Evolutionary conservation across 148 eudicot genomes (phyloP), one percentile per base, ranked within the genome.

Genomic region (Chenopodium suecicum): DNA sequence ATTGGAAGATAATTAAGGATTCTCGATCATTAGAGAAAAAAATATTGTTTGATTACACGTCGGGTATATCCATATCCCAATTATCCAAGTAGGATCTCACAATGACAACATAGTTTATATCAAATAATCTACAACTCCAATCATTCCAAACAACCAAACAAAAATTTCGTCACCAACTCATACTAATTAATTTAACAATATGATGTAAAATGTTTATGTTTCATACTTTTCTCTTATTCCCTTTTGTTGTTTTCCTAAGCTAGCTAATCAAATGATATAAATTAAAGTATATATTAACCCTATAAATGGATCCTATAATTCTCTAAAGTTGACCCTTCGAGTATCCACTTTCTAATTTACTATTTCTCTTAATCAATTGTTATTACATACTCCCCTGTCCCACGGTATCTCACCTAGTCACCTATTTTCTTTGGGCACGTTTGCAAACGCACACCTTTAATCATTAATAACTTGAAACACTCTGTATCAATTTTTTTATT

Each of bases 271-370:
- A 41, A 41, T 41, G 44, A 41, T 41, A 41, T 41, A 41, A 41
- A 41, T 41, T 1, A 27, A 27, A 56, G n/a, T 13, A 31, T 29
- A 31, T 17, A 76, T 16, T 22, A 62, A 41, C 54, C 31, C 47
- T 44, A 71, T 70, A 17, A 50, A 2, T 9, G 13, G 11, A 19
- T 70, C 74, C 74, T 37, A 70, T 70, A 41, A 41, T 54, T 44
- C 67, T 41, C 16, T 62, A 7, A 37, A 58, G 72, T 66, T 79
- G 82, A 79, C 82, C 79, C 74, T 79, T 84, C 50, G 71, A 66
- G 25, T 27, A 20, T 78, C 72, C 76, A 70, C 64, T 20, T 76
- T 73, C 78, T 66, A 83, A 66, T 17, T 79, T 67, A 79, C 85
- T 83, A 20, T 83, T 66, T 27, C 73, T 29, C 44, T 41, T 41